phyloP scores from a whole-genome alignment of 2,329 filamentous ascomycete species.

The Calonectria montana region DNA sequence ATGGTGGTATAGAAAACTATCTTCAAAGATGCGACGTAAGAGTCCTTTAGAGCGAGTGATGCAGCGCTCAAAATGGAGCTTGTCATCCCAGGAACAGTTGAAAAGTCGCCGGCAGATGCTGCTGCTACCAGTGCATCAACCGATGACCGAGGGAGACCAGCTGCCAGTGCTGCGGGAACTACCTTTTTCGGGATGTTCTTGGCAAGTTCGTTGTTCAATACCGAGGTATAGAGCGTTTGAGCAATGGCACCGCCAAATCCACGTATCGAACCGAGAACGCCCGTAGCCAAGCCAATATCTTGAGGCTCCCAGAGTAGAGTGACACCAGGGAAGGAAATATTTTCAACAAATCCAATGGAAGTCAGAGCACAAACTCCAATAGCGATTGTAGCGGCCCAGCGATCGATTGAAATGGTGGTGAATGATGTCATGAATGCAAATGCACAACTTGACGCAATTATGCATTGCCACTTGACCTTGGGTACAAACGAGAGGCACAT shows the following conservation, averaged over 20 bases:
- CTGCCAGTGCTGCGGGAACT: conserved; percentile 45
- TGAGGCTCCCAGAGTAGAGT: conserved; percentile 57
- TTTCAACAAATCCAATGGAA: conserved; percentile 52
- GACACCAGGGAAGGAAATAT: conserved; percentile 55
- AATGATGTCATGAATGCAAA: conserved; percentile 50
- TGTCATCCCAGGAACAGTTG: conserved; percentile 50
- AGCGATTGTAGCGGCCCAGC: conserved; percentile 45
- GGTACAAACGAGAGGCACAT: conserved; percentile 50
- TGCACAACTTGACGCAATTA: conserved; percentile 43
- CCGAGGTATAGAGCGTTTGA: conserved; percentile 50
- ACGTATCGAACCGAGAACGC: conserved; percentile 59
- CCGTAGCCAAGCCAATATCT: conserved; percentile 57
- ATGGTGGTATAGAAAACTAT: conserved; percentile 55
- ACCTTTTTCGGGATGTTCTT: conserved; percentile 49
- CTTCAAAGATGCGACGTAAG: conserved; percentile 55
- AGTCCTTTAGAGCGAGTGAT: conserved; percentile 47
- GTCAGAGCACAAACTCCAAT: conserved; percentile 45
- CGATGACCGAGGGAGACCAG: conserved; percentile 49
- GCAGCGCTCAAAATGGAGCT: conserved; percentile 47
- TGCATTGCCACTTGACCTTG: conserved; percentile 49
- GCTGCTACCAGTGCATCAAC: conserved; percentile 47
- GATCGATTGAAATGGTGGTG: conserved; percentile 39
- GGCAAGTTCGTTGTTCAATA: conserved; percentile 51
- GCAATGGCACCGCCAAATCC: conserved; percentile 53
- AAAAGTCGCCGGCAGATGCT: conserved; percentile 45